phyloP scores from a whole-genome alignment of 2,329 filamentous ascomycete genomes.

The Phyllosticta citriasiana region DNA sequence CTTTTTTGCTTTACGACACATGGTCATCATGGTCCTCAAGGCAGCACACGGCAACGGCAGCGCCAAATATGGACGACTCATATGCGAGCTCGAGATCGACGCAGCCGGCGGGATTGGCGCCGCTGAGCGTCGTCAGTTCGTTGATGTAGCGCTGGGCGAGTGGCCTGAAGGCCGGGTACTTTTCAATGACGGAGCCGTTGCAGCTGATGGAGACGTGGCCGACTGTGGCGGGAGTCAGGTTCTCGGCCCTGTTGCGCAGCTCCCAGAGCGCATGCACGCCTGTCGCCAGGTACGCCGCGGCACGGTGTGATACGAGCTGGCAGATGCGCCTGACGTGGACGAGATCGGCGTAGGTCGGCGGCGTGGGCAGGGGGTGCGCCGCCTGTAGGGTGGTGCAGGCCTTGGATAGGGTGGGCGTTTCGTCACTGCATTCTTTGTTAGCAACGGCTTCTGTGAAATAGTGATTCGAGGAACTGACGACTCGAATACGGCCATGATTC shows the following conservation, averaged over 20 bases:
- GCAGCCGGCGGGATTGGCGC: constrained; percentile 24
- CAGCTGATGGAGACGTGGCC: constrained; percentile 51
- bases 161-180: constrained; percentile 58
- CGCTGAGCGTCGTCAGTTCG: constrained; percentile 38
- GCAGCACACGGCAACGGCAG: constrained; percentile 53
- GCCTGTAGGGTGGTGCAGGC: constrained; percentile 40
- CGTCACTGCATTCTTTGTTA: constrained; percentile 22
- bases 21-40: constrained; percentile 19
- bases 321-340: constrained; percentile 45
- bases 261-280: constrained; percentile 54
- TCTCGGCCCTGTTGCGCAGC: constrained; percentile 43
- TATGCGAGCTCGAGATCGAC: constrained; percentile 54
- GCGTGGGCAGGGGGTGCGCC: constrained; percentile 38
- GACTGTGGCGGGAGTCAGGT: constrained; percentile 22
- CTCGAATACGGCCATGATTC: constrained; percentile 49
- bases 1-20: not conserved
- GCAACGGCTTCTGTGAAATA: not conserved
- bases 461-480: constrained; percentile 15
- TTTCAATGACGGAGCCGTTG: constrained; percentile 71
- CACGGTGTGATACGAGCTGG: constrained; percentile 46
- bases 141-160: constrained; percentile 56
- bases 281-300: constrained; percentile 52
- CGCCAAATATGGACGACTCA: constrained; percentile 66
- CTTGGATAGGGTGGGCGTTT: constrained; percentile 27
- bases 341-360: constrained; percentile 40